Percentiles rank a stretch among this genome's conserved stretches.
Evolutionary conservation across 2,329 filamentous ascomycete genomes (phyloP).

Genomic region (Fusarium illudens): DNA sequence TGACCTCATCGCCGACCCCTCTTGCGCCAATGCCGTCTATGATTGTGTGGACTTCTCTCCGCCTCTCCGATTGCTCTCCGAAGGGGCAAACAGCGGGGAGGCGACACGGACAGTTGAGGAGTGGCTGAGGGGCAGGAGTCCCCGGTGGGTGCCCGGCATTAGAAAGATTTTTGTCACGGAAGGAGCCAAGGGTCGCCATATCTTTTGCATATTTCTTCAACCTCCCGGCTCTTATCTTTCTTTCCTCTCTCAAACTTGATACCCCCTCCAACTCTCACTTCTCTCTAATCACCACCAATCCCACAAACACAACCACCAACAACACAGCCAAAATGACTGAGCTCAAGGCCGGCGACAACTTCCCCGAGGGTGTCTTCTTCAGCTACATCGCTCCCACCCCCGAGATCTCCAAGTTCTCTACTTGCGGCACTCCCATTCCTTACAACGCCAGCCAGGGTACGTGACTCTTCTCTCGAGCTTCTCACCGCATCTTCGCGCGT

Average conservation of each 20-base stretch:
- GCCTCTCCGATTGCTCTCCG: conserved; percentile 35
- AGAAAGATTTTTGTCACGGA: conserved; percentile 6
- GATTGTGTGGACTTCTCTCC: conserved; percentile 35
- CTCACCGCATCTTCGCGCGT: conserved; percentile 6
- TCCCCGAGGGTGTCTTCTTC: conserved; percentile 84
- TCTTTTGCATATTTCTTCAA: conserved; percentile 17
- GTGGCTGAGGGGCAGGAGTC: not conserved
- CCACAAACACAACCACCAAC: conserved; percentile 2
- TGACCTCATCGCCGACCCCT: conserved; percentile 38
- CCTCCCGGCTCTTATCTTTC: not conserved
- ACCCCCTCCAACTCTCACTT: conserved; percentile 1
- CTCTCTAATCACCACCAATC: not conserved
- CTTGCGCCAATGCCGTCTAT: conserved; percentile 29
- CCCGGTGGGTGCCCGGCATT: conserved; percentile 5
- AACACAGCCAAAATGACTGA: conserved; percentile 58
- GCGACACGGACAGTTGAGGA: conserved; percentile 7
- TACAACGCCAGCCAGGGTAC: conserved; percentile 81
- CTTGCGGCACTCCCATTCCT: conserved; percentile 79
- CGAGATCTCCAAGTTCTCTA: conserved; percentile 73
- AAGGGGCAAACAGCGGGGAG: conserved; percentile 18
- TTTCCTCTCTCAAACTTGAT: conserved; percentile 10
- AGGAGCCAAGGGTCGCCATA: conserved; percentile 18
- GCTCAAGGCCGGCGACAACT: conserved; percentile 82
- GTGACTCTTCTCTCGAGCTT: conserved; percentile 27
- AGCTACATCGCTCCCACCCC: conserved; percentile 81